Evolutionary conservation across 345 rosid species (phyloP), one percentile per base, ranked within the genome.

Genomic region (Citrus medica): DNA sequence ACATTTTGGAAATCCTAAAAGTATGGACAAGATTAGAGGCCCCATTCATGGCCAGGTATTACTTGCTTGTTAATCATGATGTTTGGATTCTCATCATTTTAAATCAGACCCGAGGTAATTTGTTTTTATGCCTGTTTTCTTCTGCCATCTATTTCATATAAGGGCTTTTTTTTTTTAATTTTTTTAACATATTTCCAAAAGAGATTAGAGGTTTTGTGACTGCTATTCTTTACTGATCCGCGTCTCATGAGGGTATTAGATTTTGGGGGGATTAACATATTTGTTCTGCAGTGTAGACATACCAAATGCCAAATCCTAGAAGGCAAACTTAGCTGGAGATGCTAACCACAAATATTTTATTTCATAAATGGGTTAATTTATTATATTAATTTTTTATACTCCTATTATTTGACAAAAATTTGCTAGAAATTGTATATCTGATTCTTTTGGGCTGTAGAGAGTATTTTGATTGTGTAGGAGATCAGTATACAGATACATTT

Each of bases 31-130:
- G 79, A 40, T 88, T 87, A 32, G 83, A 82, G 75, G 72, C 68
- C 69, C 71, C 91, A 79, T 95, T 91, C 69, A 90, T 87, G 74
- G 87, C 94, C 80, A 95, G 98, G 98, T 94, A 92, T 71, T 28
- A 25, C 7, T 53, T 21, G 28, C 78, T 38, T 24, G 25, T 58
- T 59, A 25, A 32, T 76, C 74, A 60, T 30, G 5, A 25, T 25
- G 53, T 71, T 76, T 67, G 16, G 40, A 38, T 67, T 56, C 21
- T 68, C 61, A 46, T 35, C 32, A 4, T 38, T 73, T 30, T 59
- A 7, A 67, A 42, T 72, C 64, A 7, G 55, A 60, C 17, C 10
- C 27, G 19, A 1, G 24, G 30, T 61, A 65, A 60, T 25, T 6
- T 38, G 10, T 38, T 74, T 40, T 38, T 17, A 22, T 59, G 14